Evolutionary conservation across 1,284 basidiomycete genomes (phyloP).

Genomic region (Pholiota adiposa): DNA sequence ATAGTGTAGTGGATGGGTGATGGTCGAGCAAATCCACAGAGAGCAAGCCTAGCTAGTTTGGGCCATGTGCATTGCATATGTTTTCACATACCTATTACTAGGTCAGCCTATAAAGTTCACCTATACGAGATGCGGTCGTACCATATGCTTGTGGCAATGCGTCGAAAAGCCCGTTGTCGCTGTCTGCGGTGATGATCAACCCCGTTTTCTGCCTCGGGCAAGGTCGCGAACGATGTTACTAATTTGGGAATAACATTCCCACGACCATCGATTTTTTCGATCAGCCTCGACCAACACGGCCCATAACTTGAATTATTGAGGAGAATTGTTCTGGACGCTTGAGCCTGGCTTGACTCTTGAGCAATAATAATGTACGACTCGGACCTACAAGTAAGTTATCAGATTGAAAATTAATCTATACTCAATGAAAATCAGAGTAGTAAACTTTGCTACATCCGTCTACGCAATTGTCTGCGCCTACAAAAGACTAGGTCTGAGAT

Average conservation of each 20-base stretch:
- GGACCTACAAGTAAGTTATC: too few species aligned
- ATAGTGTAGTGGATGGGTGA: slow-evolving; percentile 9
- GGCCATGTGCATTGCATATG: slow-evolving; percentile 67
- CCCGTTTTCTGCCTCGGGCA: background rate
- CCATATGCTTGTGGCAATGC: background rate
- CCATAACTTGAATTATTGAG: too few species aligned
- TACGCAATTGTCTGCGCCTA: too few species aligned
- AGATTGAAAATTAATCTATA: too few species aligned
- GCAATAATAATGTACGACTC: too few species aligned
- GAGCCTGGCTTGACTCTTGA: too few species aligned
- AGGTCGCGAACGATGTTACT: background rate
- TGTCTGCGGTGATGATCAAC: too few species aligned
- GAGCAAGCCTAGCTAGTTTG: slow-evolving; percentile 44
- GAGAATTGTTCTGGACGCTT: too few species aligned
- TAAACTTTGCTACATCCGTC: too few species aligned
- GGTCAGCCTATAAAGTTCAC: background rate
- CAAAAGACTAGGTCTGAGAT: too few species aligned
- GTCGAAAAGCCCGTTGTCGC: too few species aligned
- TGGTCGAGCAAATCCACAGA: slow-evolving; percentile 24
- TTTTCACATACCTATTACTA: slow-evolving; percentile 52
- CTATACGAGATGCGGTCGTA: background rate
- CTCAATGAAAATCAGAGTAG: too few species aligned
- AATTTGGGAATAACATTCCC: background rate
- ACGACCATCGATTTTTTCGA: background rate
- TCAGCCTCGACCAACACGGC: background rate